Conservation (phyloP, 352 stramenopile genomes). For the Globisporangium irregulare region DNA sequence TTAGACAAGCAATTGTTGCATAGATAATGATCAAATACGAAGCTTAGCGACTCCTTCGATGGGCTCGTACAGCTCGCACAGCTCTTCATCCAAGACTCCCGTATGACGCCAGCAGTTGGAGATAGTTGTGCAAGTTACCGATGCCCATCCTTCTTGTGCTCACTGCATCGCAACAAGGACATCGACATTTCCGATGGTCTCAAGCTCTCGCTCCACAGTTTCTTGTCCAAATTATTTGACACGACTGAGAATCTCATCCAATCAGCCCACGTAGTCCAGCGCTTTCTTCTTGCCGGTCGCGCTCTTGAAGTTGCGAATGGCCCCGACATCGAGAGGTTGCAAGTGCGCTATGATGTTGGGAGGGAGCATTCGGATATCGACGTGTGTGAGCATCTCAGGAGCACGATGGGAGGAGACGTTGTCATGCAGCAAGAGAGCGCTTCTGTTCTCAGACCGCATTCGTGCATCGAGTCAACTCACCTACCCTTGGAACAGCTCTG, state of each 20-base stretch:
- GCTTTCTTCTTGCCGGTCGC: constrained; percentile 3
- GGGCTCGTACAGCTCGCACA: too few species aligned
- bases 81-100: too few species aligned
- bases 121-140: too few species aligned
- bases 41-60: too few species aligned
- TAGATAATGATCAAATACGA: too few species aligned
- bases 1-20: too few species aligned
- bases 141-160: too few species aligned
- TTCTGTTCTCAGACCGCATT: not conserved
- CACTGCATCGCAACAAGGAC: too few species aligned
- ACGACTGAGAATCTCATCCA: constrained; percentile 1
- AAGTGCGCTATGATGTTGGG: constrained; percentile 3
- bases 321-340: constrained; percentile 26
- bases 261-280: not conserved
- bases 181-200: not conserved
- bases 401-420: constrained; percentile 7
- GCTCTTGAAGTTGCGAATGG: constrained; percentile 4
- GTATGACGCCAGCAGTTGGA: too few species aligned
- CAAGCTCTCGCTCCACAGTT: constrained; percentile 1
- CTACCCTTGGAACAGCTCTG: not conserved
- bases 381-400: not conserved
- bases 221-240: not conserved
- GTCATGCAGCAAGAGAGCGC: not conserved
- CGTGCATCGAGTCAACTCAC: not conserved
- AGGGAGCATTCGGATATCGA: not conserved